Evolutionary conservation across 2,329 filamentous ascomycete species (phyloP), one percentile per base, ranked within the genome.

Genomic region (Teratosphaeria viscida): DNA sequence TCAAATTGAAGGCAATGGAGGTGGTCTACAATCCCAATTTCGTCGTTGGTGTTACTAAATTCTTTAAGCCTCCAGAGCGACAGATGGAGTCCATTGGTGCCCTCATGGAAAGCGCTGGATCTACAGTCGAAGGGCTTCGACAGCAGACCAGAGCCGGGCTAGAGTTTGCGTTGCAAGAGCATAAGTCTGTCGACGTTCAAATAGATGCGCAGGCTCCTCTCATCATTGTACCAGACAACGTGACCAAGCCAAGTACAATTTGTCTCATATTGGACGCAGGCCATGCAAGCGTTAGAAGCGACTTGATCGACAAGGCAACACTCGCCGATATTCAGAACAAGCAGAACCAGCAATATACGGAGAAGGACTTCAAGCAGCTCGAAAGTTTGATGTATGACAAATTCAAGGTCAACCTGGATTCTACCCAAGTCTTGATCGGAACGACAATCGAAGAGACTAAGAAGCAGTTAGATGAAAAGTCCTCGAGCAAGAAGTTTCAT

Each of bases 1-100:
- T 92, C 67, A 96, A 95, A 73, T 78, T 99, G 66, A 96, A 95
- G 73, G 94, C 92, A 53, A 86, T 99, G 65, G 95, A 99, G 72
- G 88, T 99, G 58, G 90, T 99, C 27, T 99, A 96, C 82, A 99
- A 99, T 67, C 94, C 95, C 0, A 89, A 87, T 64, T 95, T 97
- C 66, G 81, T 97, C 0, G 85, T 96, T 5, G 92, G 94, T 55
- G 85, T 97, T 47, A 90, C 87, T 57, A 90, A 91, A 66, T 99
- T 99, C 77, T 99, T 99, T 79, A 88, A 92, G 63, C 94, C 94
- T 0, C 95, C 94, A 0, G 92, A 96, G 72, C 83, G 92, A 56
- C 95, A 99, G 71, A 96, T 99, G 92, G 94, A 99, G 71, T 99
- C 94, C 10, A 96, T 99, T 66, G 88, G 86, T 12, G 95, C 94